Evolutionary conservation across 2,329 filamentous ascomycete species (phyloP).

Genomic region (Clonostachys byssicola): DNA sequence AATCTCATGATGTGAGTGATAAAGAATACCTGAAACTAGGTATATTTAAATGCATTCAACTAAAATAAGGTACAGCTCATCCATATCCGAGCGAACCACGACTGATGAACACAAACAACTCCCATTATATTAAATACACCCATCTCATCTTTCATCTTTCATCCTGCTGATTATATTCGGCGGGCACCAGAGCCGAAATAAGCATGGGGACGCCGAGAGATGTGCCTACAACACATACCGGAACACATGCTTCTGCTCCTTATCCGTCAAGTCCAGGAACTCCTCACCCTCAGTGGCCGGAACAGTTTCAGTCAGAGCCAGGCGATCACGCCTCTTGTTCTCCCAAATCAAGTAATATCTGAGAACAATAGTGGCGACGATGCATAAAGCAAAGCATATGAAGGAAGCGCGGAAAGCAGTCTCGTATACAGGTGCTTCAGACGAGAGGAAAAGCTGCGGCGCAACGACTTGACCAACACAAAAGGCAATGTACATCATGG

Average conservation of each 20-base stretch:
- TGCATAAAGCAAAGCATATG: neutral
- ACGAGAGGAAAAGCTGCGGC: neutral
- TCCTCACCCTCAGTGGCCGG: neutral
- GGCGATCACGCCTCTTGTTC: neutral
- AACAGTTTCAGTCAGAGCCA: neutral
- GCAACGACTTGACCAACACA: conserved; percentile 16
- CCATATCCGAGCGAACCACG: no score
- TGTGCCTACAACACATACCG: neutral
- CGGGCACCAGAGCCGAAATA: no score
- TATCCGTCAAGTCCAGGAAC: neutral
- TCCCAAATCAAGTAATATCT: neutral
- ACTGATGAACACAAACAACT: no score
- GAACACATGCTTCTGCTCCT: neutral
- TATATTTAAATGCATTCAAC: no score
- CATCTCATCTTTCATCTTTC: no score
- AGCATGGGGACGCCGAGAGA: neutral
- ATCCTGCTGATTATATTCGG: no score
- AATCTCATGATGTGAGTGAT: no score
- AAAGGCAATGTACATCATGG: conserved; percentile 37
- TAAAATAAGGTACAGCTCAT: no score
- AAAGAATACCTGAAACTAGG: no score
- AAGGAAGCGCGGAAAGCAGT: neutral
- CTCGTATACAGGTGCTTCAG: neutral
- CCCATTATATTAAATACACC: no score
- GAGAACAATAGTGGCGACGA: neutral